Base-by-base conservation (phyloP, 2,329 filamentous ascomycete genomes). In the Microsporum audouinii region DNA sequence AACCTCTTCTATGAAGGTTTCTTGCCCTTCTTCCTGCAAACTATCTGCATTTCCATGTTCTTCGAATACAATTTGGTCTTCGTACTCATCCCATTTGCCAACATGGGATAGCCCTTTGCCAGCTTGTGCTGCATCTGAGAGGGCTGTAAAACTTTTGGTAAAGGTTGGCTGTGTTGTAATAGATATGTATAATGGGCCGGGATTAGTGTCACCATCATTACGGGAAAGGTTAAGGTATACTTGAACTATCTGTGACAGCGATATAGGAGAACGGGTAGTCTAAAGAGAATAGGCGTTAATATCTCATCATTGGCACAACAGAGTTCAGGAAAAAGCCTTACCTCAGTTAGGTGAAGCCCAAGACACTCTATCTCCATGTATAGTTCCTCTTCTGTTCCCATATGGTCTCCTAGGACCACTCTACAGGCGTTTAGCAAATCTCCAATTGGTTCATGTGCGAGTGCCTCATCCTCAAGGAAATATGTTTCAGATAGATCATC, bases 351-450 rank as follows among this genome's bases (percentile, higher is more conserved):
- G 66, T 80, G 77, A 60, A 86, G 73, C 65, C 78, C 80, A 61
- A 86, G 71, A 12, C 77, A 74, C 43, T 82, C 78, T 63, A 86
- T 76, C 61, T 78, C 75, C 61, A 86, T 72, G 58, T 80, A 76
- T 61, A 86, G 71, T 65, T 85, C 80, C 65, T 84, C 80, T 57
- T 83, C 79, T 58, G 81, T 76, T 36, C 76, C 73, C 51, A 88
- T 73, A 66, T 80, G 78, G 14, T 82, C 78, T 62, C 77, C 77
- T 63, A 85, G 77, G 41, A 85, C 75, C 60, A 74, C 68, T 66
- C 83, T 77, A 69, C 82, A 82, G 63, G 79, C 78, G 65, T 74
- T 71, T 62, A 88, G 79, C n/a, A 88, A 74, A 59, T 79, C 76
- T 59, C 73, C 73, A 33, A 88, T 71, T 57, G 76, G 76, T 56